phyloP scores from a whole-genome alignment of 2,329 filamentous ascomycete genomes.

The Neurospora sp. region DNA sequence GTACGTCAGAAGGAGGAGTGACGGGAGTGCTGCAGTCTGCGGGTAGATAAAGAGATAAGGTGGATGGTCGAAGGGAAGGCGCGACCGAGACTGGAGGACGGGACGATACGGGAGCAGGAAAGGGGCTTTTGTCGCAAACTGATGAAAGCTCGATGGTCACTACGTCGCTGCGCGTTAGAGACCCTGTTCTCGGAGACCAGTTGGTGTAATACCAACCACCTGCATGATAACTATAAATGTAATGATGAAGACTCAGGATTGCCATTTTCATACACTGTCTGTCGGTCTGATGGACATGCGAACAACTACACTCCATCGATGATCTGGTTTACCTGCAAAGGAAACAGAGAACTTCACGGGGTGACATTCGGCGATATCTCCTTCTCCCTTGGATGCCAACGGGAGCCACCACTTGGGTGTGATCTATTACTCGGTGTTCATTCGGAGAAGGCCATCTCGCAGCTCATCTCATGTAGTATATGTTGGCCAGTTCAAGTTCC shows the following conservation, averaged over 20 bases:
- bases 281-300: neutral
- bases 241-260: neutral
- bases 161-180: too few relatives aligned
- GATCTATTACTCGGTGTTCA: neutral
- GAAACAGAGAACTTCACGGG: neutral
- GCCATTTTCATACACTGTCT: neutral
- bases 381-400: neutral
- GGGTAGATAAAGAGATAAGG: neutral
- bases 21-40: neutral
- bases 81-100: neutral
- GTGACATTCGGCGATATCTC: neutral
- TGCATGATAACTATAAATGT: neutral
- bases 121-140: neutral
- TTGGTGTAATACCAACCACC: neutral
- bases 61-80: neutral
- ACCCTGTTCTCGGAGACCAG: too few relatives aligned
- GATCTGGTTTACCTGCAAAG: neutral
- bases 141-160: neutral
- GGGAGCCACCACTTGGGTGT: neutral
- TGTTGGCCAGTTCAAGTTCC: neutral
- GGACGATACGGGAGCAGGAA: neutral
- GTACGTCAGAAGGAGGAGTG: neutral
- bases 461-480: neutral
- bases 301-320: neutral
- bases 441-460: neutral